A percentile compares a stretch with the other conserved stretches of the same genome.
These are phyloP conservation scores for Cercospora brassicicola DNA, from an alignment of 2,329 filamentous ascomycete species.

Conservation along the genomic window DNA sequence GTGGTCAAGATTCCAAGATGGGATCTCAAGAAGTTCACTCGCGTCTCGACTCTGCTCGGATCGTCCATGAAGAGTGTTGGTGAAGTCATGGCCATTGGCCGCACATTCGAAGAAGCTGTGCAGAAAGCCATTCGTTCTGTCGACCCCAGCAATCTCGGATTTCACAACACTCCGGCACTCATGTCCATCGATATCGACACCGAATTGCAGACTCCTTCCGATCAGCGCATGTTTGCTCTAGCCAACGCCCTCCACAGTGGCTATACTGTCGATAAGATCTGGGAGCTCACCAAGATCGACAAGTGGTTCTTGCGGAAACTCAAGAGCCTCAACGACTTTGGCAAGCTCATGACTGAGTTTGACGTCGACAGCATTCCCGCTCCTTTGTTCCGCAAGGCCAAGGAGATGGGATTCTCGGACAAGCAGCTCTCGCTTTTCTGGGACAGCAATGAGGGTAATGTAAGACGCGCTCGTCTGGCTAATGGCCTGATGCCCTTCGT, in stretches of 20 bases:
- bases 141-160: slow-evolving; percentile 92
- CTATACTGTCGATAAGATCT: slow-evolving; percentile 94
- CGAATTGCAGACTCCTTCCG: slow-evolving; percentile 93
- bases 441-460: slow-evolving; percentile 89
- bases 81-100: slow-evolving; percentile 97
- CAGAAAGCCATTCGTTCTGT: slow-evolving; percentile 96
- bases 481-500: slow-evolving; percentile 83
- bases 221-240: slow-evolving; percentile 95
- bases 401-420: slow-evolving; percentile 92
- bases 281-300: slow-evolving; percentile 97
- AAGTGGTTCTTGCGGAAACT: slow-evolving; percentile 96
- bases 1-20: slow-evolving; percentile 98
- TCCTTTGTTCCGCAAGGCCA: slow-evolving; percentile 74
- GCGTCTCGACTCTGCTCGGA: slow-evolving; percentile 90
- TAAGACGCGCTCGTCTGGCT: slow-evolving; percentile 81
- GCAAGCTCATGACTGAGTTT: slow-evolving; percentile 72
- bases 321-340: slow-evolving; percentile 86
- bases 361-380: slow-evolving; percentile 65
- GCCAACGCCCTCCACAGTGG: slow-evolving; percentile 95
- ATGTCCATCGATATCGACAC: slow-evolving; percentile 97
- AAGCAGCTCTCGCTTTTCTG: slow-evolving; percentile 91
- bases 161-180: slow-evolving; percentile 82
- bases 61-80: slow-evolving; percentile 99
- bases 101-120: slow-evolving; percentile 96
- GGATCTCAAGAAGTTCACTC: slow-evolving; percentile 98